These are phyloP conservation scores for Poteriospumella lacustris DNA, from an alignment of 108 stramenopile genomes.

Conservation along the genomic window DNA sequence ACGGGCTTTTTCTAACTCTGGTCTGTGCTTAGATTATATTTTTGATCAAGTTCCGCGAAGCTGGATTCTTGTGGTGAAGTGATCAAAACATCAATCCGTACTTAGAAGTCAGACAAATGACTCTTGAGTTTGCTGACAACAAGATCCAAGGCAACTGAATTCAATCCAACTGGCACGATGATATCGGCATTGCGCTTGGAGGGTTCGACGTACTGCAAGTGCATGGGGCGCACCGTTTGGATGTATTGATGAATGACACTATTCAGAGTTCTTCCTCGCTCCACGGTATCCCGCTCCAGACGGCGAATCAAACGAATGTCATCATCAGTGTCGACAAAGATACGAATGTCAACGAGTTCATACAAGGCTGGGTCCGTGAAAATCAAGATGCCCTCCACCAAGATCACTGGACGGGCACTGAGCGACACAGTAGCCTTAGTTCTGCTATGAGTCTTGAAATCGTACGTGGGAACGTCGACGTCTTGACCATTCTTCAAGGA, in stretches of 20 bases:
- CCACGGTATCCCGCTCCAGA: conserved; percentile 69
- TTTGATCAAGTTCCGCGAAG: no score
- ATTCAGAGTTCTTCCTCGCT: conserved; percentile 71
- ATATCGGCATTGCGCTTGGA: conserved; percentile 77
- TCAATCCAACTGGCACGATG: conserved; percentile 63
- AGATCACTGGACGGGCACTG: conserved; percentile 62
- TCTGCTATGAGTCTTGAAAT: conserved; percentile 75
- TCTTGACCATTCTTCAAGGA: conserved; percentile 60
- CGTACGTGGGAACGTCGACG: conserved; percentile 77
- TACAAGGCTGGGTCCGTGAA: conserved; percentile 65
- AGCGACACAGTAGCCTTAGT: conserved; percentile 38
- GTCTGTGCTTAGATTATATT: no score
- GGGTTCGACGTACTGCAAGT: conserved; percentile 80
- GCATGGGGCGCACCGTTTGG: conserved; percentile 83
- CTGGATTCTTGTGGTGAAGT: no score
- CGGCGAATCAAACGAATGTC: conserved; percentile 78
- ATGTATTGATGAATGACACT: conserved; percentile 75
- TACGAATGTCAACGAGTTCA: conserved; percentile 75
- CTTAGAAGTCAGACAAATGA: no score
- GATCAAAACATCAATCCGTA: no score
- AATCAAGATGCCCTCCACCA: conserved; percentile 87
- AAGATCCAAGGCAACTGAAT: conserved; percentile 50
- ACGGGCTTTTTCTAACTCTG: no score
- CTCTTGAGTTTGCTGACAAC: conserved; percentile 28
- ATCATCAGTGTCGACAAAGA: conserved; percentile 71